phyloP scores from a whole-genome alignment of 306 rosid species.

The Quercus mongolica region DNA sequence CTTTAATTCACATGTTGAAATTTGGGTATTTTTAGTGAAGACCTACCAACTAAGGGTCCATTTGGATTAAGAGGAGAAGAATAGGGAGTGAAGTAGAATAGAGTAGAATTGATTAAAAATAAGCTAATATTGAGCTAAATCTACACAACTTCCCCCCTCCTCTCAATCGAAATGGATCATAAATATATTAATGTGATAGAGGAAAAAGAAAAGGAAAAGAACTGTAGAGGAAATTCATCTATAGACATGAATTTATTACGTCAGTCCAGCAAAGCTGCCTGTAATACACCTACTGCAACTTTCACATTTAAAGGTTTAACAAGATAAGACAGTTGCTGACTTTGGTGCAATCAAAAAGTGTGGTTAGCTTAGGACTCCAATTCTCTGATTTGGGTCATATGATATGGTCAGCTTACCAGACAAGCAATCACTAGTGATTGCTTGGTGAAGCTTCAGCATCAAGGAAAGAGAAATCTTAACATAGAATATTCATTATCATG shows the following conservation, averaged over 20 bases:
- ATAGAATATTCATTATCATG: neutral
- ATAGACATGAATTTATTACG: too few relatives aligned
- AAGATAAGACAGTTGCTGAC: neutral
- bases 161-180: accelerated
- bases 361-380: neutral
- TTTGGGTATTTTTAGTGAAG: neutral
- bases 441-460: constrained; percentile 4
- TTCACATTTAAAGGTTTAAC: neutral
- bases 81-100: accelerated
- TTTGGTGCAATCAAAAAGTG: neutral
- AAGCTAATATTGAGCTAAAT: accelerated
- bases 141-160: too few relatives aligned
- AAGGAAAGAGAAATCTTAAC: neutral
- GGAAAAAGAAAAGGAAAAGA: neutral
- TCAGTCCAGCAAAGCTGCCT: neutral
- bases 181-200: neutral
- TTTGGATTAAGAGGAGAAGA: accelerated
- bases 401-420: neutral
- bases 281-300: neutral
- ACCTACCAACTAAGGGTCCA: neutral
- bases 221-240: neutral
- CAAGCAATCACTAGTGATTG: neutral
- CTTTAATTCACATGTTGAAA: neutral
- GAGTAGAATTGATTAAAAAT: too few relatives aligned
- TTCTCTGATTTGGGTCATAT: neutral